Evolutionary conservation across 768 basidiomycete species (phyloP).

Genomic region (Boletus edulis): DNA sequence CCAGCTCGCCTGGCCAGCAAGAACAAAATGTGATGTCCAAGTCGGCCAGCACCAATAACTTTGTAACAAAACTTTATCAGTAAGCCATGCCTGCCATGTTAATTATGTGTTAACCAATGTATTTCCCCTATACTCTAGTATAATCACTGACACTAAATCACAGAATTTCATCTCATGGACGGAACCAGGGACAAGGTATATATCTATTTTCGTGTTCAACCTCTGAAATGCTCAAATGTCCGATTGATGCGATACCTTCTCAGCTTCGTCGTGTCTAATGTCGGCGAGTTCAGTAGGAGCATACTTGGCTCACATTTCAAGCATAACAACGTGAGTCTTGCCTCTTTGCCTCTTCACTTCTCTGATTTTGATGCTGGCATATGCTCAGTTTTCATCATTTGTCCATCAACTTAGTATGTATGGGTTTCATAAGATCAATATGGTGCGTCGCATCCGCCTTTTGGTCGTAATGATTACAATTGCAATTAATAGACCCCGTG

Average conservation of each 20-base stretch:
- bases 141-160: conserved; percentile 83
- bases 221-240: not conserved
- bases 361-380: conserved; percentile 1
- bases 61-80: conserved; percentile 91
- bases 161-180: conserved; percentile 83
- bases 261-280: conserved; percentile 81
- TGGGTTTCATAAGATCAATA: conserved; percentile 92
- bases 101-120: not conserved
- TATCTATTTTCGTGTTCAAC: not conserved
- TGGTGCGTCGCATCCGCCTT: conserved; percentile 44
- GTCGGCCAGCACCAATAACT: conserved; percentile 70
- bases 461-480: not conserved
- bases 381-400: conserved; percentile 81
- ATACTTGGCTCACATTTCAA: conserved; percentile 87
- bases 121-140: conserved; percentile 50
- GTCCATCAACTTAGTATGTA: conserved; percentile 96
- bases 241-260: not conserved
- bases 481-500: conserved; percentile 62
- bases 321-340: conserved; percentile 73
- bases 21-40: conserved; percentile 62
- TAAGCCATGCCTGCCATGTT: conserved; percentile 35
- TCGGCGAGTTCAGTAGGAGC: conserved; percentile 81
- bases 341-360: not conserved
- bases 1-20: conserved; percentile 16
- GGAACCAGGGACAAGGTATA: conserved; percentile 72